Conservation (phyloP, 768 basidiomycete genomes). For the Boletus edulis region DNA sequence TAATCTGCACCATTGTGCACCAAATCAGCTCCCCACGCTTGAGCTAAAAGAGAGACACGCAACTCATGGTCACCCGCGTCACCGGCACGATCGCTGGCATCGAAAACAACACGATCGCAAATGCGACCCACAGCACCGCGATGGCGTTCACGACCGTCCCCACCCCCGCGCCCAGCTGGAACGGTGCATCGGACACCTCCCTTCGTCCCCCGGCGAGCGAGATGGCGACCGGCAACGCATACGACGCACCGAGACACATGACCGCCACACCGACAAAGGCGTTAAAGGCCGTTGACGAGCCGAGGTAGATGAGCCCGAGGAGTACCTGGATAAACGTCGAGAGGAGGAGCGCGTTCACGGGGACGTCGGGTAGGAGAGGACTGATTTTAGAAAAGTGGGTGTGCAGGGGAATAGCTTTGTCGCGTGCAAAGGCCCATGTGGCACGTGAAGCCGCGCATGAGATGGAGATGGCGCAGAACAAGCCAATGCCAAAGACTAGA, state of each 20-base stretch:
- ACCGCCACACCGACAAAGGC: conserved; percentile 67
- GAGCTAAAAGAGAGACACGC: background rate
- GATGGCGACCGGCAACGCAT: conserved; percentile 60
- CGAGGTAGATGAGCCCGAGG: conserved; percentile 62
- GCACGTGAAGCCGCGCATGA: conserved; percentile 65
- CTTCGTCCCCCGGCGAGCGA: conserved; percentile 44
- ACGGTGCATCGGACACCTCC: conserved; percentile 50
- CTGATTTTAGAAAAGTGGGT: conserved; percentile 46
- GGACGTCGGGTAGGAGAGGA: conserved; percentile 42
- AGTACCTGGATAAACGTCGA: conserved; percentile 57
- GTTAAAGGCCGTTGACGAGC: conserved; percentile 61
- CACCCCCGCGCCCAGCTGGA: conserved; percentile 39
- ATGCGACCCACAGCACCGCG: conserved; percentile 57
- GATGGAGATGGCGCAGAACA: conserved; percentile 67
- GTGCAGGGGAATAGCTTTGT: conserved; percentile 60
- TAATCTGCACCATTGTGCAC: conserved; percentile 43
- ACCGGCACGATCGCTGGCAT: conserved; percentile 66
- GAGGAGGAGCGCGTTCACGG: conserved; percentile 58
- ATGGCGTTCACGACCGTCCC: conserved; percentile 47
- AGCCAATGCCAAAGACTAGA: conserved; percentile 50
- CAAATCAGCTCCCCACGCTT: background rate
- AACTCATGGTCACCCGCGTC: conserved; percentile 48
- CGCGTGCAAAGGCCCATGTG: conserved; percentile 71
- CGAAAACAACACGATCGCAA: conserved; percentile 64
- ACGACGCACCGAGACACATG: conserved; percentile 64